Evolutionary conservation across 805 yeast genomes (phyloP).

Genomic region (Kodamaea kakaduensis): DNA sequence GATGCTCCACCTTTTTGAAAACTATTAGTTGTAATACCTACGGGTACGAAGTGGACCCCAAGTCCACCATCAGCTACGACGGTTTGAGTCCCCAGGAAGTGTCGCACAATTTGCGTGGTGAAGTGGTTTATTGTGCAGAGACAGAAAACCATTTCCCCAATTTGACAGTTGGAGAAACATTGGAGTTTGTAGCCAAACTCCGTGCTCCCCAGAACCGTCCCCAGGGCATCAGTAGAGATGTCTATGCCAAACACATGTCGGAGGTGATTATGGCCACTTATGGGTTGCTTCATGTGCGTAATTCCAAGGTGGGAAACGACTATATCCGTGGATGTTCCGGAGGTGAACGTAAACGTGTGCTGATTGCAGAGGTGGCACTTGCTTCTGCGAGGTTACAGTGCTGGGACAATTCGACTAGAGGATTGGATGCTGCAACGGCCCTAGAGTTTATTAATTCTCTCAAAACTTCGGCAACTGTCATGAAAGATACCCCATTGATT

Average conservation of each 20-base stretch:
- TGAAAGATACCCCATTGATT: slow-evolving; percentile 24
- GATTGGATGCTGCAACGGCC: slow-evolving; percentile 28
- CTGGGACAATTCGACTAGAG: slow-evolving; percentile 40
- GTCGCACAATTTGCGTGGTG: slow-evolving; percentile 55
- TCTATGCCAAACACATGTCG: slow-evolving; percentile 39
- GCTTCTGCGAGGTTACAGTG: slow-evolving; percentile 35
- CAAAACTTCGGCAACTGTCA: slow-evolving; percentile 22
- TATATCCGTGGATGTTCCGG: slow-evolving; percentile 36
- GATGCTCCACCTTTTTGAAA: slow-evolving; percentile 65
- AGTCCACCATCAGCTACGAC: slow-evolving; percentile 47
- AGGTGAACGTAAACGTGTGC: slow-evolving; percentile 28
- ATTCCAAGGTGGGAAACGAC: slow-evolving; percentile 62
- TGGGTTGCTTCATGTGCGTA: slow-evolving; percentile 49
- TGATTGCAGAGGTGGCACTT: slow-evolving; percentile 25
- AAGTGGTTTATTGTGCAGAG: slow-evolving; percentile 68
- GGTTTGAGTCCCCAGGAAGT: slow-evolving; percentile 54
- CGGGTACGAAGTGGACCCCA: slow-evolving; percentile 50
- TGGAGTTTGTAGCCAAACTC: slow-evolving; percentile 57
- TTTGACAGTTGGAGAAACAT: slow-evolving; percentile 62
- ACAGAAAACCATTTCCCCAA: slow-evolving; percentile 66
- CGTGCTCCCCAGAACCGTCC: slow-evolving; percentile 61
- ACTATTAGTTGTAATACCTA: slow-evolving; percentile 61
- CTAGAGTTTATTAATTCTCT: slow-evolving; percentile 25
- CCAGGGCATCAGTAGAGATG: slow-evolving; percentile 44
- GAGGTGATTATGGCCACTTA: slow-evolving; percentile 42